Evolutionary conservation across 129 eudicot species (phyloP).

Genomic region (Flaveria ramosissima): DNA sequence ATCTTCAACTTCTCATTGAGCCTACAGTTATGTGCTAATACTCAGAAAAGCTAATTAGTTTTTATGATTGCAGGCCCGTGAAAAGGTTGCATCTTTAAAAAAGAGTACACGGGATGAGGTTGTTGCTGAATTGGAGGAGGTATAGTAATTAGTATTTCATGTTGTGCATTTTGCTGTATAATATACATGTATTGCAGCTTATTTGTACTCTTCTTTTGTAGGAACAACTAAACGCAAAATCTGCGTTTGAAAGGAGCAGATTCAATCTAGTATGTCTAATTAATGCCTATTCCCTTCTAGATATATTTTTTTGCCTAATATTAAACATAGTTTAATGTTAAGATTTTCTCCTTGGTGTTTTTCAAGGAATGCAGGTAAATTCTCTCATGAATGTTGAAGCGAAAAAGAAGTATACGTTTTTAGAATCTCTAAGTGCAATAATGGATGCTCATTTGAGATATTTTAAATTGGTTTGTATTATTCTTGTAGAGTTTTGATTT

Average conservation of each 20-base stretch:
- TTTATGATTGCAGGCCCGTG: conserved; percentile 74
- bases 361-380: conserved; percentile 85
- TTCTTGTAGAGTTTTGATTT: not conserved
- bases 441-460: conserved; percentile 99
- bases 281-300: conserved; percentile 17
- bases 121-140: conserved; percentile 94
- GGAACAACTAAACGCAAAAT: conserved; percentile 89
- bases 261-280: conserved; percentile 85
- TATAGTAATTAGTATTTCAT: conserved; percentile 36
- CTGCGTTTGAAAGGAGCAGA: conserved; percentile 93
- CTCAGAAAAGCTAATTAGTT: not conserved
- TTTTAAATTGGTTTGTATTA: conserved; percentile 70
- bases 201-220: conserved; percentile 38
- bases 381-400: conserved; percentile 89
- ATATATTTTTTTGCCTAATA: not conserved
- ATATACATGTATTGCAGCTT: conserved; percentile 23
- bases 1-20: conserved; percentile 2
- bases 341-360: conserved; percentile 47
- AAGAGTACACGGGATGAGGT: conserved; percentile 89
- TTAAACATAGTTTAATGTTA: conserved; percentile 29
- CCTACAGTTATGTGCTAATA: not conserved
- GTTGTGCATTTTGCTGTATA: conserved; percentile 3
- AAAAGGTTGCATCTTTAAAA: conserved; percentile 78
- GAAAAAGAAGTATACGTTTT: conserved; percentile 86
- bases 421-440: conserved; percentile 95